phyloP scores from a whole-genome alignment of 2,329 filamentous ascomycete species.

The Fusarium sp. region DNA sequence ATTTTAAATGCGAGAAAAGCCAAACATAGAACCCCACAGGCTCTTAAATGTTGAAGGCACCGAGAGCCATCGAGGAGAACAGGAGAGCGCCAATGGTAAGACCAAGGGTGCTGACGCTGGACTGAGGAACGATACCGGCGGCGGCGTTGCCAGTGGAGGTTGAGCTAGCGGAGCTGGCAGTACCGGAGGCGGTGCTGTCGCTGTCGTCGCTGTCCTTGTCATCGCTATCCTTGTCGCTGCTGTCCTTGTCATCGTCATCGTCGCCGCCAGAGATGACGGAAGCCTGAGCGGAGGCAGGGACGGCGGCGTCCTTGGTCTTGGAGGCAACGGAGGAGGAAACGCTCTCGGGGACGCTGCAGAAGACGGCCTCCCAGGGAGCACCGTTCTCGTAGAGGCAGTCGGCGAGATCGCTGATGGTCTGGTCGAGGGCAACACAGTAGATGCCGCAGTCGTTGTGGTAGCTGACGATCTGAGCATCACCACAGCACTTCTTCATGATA shows the following conservation, averaged over 20 bases:
- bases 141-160: constrained; percentile 37
- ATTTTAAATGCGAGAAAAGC: constrained; percentile 5
- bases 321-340: constrained; percentile 48
- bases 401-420: constrained; percentile 46
- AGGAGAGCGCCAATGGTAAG: constrained; percentile 52
- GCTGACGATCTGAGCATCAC: constrained; percentile 54
- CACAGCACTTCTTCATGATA: constrained; percentile 60
- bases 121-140: constrained; percentile 34
- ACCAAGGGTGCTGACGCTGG: constrained; percentile 47
- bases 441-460: constrained; percentile 62
- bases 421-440: constrained; percentile 58
- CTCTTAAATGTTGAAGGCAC: constrained; percentile 43
- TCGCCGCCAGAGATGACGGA: constrained; percentile 46
- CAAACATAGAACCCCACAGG: neutral
- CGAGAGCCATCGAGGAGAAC: constrained; percentile 48
- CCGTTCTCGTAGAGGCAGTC: constrained; percentile 56
- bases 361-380: constrained; percentile 53
- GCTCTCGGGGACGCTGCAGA: constrained; percentile 53
- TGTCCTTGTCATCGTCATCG: constrained; percentile 8
- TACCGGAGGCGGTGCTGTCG: constrained; percentile 10
- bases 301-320: constrained; percentile 41
- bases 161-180: constrained; percentile 26
- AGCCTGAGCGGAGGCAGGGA: constrained; percentile 48
- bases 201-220: constrained; percentile 20
- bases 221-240: constrained; percentile 12